phyloP scores from a whole-genome alignment of 352 stramenopile species.

The Pythium biforme region DNA sequence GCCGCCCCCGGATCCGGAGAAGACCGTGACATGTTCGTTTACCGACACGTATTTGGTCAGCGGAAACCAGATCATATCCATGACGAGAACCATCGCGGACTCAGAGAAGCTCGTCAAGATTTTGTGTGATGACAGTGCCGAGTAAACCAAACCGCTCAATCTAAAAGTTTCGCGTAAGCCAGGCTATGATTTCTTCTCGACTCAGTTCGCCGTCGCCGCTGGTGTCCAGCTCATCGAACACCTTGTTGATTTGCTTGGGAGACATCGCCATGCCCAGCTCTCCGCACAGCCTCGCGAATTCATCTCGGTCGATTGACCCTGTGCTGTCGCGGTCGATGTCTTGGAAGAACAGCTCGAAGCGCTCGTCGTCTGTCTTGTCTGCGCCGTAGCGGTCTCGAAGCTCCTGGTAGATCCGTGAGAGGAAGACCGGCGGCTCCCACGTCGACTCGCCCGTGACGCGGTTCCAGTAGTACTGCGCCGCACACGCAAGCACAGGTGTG shows the following conservation, averaged over 20 bases:
- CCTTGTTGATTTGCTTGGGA: constrained; percentile 46
- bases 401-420: constrained; percentile 55
- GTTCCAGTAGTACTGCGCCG: constrained; percentile 70
- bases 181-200: constrained; percentile 56
- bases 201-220: constrained; percentile 60
- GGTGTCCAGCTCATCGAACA: constrained; percentile 61
- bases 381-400: constrained; percentile 46
- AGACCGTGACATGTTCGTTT: constrained; percentile 59
- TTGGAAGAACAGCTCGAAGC: constrained; percentile 64
- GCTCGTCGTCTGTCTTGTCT: constrained; percentile 52
- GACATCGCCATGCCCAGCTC: constrained; percentile 70
- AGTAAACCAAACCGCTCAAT: constrained; percentile 10
- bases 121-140: constrained; percentile 44
- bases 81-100: constrained; percentile 79
- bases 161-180: constrained; percentile 46
- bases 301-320: constrained; percentile 57
- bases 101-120: constrained; percentile 77
- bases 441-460: constrained; percentile 55
- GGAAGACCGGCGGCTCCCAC: constrained; percentile 57
- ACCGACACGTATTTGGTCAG: constrained; percentile 79
- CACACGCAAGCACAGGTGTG: not conserved
- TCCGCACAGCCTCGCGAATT: constrained; percentile 62
- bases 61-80: constrained; percentile 65
- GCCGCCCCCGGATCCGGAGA: constrained; percentile 9
- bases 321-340: constrained; percentile 63